phyloP scores from a whole-genome alignment of 441 rosid species.

The Aleurites moluccanus region DNA sequence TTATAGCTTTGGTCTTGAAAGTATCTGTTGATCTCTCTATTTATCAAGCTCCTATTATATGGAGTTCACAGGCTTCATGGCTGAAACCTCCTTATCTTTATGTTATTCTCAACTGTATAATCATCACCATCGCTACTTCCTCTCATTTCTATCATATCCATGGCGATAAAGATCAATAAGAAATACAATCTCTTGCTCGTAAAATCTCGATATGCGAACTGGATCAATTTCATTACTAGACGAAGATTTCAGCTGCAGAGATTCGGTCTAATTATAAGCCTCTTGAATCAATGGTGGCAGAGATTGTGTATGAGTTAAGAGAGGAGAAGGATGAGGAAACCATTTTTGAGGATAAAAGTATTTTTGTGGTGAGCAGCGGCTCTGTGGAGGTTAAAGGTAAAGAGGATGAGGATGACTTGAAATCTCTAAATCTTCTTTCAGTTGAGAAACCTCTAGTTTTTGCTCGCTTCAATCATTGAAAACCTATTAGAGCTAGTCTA shows the following conservation, averaged over 20 bases:
- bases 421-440: constrained; percentile 33
- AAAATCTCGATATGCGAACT: constrained; percentile 12
- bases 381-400: constrained; percentile 13
- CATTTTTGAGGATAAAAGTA: constrained; percentile 37
- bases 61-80: constrained; percentile 55
- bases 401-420: constrained; percentile 31
- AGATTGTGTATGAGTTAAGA: constrained; percentile 14
- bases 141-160: constrained; percentile 38
- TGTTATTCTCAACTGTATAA: constrained; percentile 64
- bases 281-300: constrained; percentile 11
- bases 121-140: constrained; percentile 62
- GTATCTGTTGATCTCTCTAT: constrained; percentile 41
- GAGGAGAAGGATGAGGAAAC: neutral
- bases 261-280: neutral
- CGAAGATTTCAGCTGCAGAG: constrained; percentile 16
- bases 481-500: constrained; percentile 46
- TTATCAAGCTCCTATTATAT: constrained; percentile 45
- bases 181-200: constrained; percentile 9
- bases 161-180: constrained; percentile 18
- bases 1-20: constrained; percentile 45
- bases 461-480: constrained; percentile 54
- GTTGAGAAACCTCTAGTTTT: constrained; percentile 56
- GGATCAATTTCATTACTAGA: constrained; percentile 23
- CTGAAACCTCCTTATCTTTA: constrained; percentile 72
- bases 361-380: constrained; percentile 21